phyloP scores from a whole-genome alignment of 805 yeast genomes.

The Kuraishia borneana region DNA sequence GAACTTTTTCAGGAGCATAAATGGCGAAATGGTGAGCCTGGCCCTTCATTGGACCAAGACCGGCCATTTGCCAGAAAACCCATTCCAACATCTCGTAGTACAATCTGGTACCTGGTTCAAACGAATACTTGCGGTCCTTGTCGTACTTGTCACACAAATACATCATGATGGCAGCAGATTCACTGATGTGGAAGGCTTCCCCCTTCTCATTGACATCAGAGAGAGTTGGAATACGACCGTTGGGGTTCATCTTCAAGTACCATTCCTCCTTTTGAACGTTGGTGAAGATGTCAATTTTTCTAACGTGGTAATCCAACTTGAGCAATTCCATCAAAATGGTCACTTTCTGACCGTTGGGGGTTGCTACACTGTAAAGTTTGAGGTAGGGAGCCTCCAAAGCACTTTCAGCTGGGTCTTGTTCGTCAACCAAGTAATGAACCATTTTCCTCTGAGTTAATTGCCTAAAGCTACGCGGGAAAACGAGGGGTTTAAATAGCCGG shows the following conservation, averaged over 20 bases:
- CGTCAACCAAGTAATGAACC: conserved; percentile 20
- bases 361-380: conserved; percentile 28
- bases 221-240: conserved; percentile 53
- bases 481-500: background rate
- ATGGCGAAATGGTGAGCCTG: conserved; percentile 38
- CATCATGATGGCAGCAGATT: conserved; percentile 50
- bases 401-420: conserved; percentile 20
- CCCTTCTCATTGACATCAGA: conserved; percentile 28
- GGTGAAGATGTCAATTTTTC: conserved; percentile 27
- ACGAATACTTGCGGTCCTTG: conserved; percentile 34
- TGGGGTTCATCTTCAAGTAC: conserved; percentile 46
- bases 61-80: conserved; percentile 46
- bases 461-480: background rate
- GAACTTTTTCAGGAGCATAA: conserved; percentile 38
- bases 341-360: conserved; percentile 36
- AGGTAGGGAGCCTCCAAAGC: conserved; percentile 27
- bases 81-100: conserved; percentile 46
- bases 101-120: conserved; percentile 21
- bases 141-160: conserved; percentile 55
- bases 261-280: conserved; percentile 43
- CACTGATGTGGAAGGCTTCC: conserved; percentile 32
- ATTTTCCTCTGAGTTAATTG: conserved; percentile 6
- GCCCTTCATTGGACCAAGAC: conserved; percentile 54
- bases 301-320: conserved; percentile 27
- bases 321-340: conserved; percentile 28